Evolutionary conservation across 495 filamentous ascomycete species (phyloP).

Genomic region (Neurospora sp.): DNA sequence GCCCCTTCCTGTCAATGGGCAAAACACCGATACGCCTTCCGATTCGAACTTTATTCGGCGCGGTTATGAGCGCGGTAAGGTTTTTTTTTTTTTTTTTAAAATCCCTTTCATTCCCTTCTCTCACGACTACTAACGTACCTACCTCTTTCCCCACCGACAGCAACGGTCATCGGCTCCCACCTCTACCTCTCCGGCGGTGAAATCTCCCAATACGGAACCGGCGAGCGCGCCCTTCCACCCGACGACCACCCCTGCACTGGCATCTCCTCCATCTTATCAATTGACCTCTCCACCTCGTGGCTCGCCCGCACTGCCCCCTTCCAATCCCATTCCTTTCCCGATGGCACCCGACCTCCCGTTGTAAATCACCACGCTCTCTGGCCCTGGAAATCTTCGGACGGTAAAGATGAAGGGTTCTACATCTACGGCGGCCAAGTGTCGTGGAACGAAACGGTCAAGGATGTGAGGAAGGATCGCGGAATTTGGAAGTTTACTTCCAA

Average conservation of each 20-base stretch:
- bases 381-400: background rate
- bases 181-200: background rate
- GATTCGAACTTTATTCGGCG: background rate
- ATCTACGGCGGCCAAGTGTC: background rate
- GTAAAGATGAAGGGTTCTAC: background rate
- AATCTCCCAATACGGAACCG: background rate
- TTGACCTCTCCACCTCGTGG: background rate
- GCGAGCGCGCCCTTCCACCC: background rate
- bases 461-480: background rate
- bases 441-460: background rate
- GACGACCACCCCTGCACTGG: background rate
- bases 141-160: background rate
- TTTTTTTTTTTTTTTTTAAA: no score
- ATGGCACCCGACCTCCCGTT: background rate
- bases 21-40: background rate
- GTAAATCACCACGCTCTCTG: background rate
- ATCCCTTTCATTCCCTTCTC: no score
- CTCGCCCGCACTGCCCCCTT: background rate
- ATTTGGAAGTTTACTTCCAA: background rate
- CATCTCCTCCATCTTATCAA: background rate
- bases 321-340: background rate
- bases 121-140: background rate
- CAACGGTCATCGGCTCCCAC: background rate
- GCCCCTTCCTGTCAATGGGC: background rate
- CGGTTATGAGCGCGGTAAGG: background rate